phyloP scores from a whole-genome alignment of 129 eudicot species.

The Calendula officinalis region DNA sequence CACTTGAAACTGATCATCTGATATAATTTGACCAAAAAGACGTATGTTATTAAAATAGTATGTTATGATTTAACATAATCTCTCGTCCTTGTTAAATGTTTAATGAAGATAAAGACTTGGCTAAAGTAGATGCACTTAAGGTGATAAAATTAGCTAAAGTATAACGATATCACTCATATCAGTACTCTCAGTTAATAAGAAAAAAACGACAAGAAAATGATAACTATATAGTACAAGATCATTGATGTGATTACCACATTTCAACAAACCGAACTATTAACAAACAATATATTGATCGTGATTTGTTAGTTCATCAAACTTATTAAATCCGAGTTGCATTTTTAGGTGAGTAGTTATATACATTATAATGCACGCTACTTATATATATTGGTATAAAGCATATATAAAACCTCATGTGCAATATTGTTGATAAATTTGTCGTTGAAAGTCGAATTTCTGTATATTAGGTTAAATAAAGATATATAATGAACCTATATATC shows the following conservation, averaged over 20 bases:
- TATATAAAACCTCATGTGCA: no score
- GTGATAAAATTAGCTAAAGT: not conserved
- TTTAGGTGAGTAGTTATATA: not conserved
- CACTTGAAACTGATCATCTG: not conserved
- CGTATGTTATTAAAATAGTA: not conserved
- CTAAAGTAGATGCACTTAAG: not conserved
- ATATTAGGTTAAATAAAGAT: no score
- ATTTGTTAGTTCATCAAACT: not conserved
- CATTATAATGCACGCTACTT: no score
- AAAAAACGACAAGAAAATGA: conserved; percentile 1
- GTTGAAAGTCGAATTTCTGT: no score
- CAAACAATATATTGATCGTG: not conserved
- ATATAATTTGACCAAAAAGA: not conserved
- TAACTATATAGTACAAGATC: not conserved
- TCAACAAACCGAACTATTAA: not conserved
- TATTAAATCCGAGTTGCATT: not conserved
- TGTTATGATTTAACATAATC: not conserved
- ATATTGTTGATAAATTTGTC: no score
- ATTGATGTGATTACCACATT: not conserved
- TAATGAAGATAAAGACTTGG: conserved; percentile 1
- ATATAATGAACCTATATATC: no score
- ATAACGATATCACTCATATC: not conserved
- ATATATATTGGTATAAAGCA: no score
- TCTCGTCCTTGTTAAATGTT: not conserved
- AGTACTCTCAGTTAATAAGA: not conserved